Base-by-base conservation (phyloP, 768 basidiomycete genomes). In the Exsudoporus frostii region DNA sequence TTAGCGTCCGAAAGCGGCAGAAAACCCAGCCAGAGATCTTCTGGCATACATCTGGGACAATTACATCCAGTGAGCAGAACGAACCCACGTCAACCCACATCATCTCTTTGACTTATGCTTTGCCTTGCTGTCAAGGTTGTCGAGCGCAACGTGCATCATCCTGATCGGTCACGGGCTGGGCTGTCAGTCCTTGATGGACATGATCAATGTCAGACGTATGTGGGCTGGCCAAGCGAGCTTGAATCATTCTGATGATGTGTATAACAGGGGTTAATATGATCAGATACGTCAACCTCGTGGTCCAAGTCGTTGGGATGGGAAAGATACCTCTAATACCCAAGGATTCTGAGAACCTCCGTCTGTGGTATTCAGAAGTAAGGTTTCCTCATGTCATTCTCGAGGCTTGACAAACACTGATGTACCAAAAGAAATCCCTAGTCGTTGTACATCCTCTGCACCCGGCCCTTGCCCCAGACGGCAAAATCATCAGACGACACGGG, bases 31-130 rank as follows among this genome's bases (percentile, higher is more conserved):
- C 8, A 76, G 69, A 44, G 82, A 88, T 27, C 71, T 95, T 22
- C 66, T 96, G 53, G 77, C 78, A 4, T 96, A 98, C 66, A 69
- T 98, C 11, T 99, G 97, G 97, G 96, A 98, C 69, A 96, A 98
- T 63, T 95, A 94, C 64, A 77, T 98, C 56, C 84, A 89, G 95
- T 97, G 61, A 54, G 89, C 67, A 17, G n/a, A 43, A 41, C 53
- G 20, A 20, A 45, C 8, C 19, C 36, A 15, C 39, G 37, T 38
- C 56, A 0, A 42, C 13, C 50, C 19, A 9, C n/a, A 24, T 19
- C 27, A 7, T 34, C 19, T 13, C 13, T 25, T 46, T 43, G 22
- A 51, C 48, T 46, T 27, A 34, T 17, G 47, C 44, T n/a, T 51
- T 20, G 1, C 25, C 30, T 42, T 39, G 1, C 5, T 24, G 11